These are phyloP conservation scores for Onygenales sp. DNA, from an alignment of 2,329 filamentous ascomycete species.

Conservation along the genomic window DNA sequence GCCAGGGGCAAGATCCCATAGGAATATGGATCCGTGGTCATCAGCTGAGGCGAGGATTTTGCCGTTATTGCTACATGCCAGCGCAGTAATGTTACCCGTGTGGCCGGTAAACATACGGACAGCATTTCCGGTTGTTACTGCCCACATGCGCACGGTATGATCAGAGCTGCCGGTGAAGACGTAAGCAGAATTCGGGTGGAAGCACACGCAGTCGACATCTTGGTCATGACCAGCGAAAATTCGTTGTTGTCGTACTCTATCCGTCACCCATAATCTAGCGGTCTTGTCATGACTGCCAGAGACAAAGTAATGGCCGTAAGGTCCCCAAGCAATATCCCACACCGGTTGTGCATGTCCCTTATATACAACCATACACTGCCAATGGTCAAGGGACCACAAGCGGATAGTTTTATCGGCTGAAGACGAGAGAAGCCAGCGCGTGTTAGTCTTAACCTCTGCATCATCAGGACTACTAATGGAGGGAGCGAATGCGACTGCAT, in stretches of 20 bases:
- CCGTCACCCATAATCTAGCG: constrained; percentile 82
- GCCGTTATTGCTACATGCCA: constrained; percentile 80
- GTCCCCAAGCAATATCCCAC: constrained; percentile 81
- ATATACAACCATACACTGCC: constrained; percentile 88
- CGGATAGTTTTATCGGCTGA: constrained; percentile 82
- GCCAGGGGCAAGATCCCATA: constrained; percentile 90
- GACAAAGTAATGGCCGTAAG: constrained; percentile 90
- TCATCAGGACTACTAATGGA: constrained; percentile 44
- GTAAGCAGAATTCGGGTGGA: constrained; percentile 91
- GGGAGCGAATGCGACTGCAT: constrained; percentile 80
- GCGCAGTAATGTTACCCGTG: constrained; percentile 71
- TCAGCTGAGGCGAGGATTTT: constrained; percentile 88
- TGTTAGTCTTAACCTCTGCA: constrained; percentile 46
- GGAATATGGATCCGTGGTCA: constrained; percentile 75
- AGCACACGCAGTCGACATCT: constrained; percentile 80
- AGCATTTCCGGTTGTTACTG: constrained; percentile 74
- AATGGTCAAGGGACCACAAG: constrained; percentile 86
- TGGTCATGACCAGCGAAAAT: constrained; percentile 89
- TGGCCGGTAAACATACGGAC: constrained; percentile 91
- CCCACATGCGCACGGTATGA: constrained; percentile 96
- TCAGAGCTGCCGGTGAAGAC: constrained; percentile 89
- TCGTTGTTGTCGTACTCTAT: constrained; percentile 80
- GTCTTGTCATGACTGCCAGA: constrained; percentile 83
- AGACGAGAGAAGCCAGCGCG: constrained; percentile 74
- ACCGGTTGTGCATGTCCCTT: constrained; percentile 86